Base-by-base conservation (phyloP, 169 alveolate species). In the Amoebophrya sp. region DNA sequence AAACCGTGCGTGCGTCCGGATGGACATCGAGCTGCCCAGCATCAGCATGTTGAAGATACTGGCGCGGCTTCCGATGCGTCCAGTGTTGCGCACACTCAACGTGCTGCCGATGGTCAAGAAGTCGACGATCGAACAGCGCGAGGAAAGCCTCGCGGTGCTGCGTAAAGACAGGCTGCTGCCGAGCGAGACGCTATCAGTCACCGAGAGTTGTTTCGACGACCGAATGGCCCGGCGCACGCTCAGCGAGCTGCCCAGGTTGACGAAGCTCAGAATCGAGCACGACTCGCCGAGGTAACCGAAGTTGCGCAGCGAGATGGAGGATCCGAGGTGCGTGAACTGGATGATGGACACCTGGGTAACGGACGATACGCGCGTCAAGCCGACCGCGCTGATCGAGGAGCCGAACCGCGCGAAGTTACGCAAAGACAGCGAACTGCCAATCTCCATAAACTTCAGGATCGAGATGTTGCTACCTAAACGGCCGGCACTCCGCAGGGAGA, bases 361-460 rank as follows among this genome's bases (percentile, higher is more conserved):
- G 2, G 90, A 88, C n/a, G 53, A 35, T 2, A 88, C 90, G 10
- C 91, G 18, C 10, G 91, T 2, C 23, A 89, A 55, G 0, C 91
- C 91, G 91, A 89, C 12, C 39, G 39, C 54, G 39, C 77, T 39
- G n/a, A 39, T 23, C 54, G 40, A 53, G 53, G 53, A n/a, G 54
- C 91, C 91, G 91, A 89, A 32, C 38, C 91, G 18, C 38, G 77
- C 77, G 90, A 88, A 88, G 25, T n/a, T 40, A 2, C 90, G 90
- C 90, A 88, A 35, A 40, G 53, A 33, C 35, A 88, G 54, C 40
- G 54, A 88, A 23, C 90, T 88, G 47, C 53, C 10, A 0, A 88
- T 14, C 12, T 35, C 32, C 23, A 40, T 88, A 40, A 18, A 32
- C 32, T 88, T 40, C n/a, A 88, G 32, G 41, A 88, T 40, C 29